phyloP scores from a whole-genome alignment of 805 yeast species.

The Cyberlindnera galapagoensis region DNA sequence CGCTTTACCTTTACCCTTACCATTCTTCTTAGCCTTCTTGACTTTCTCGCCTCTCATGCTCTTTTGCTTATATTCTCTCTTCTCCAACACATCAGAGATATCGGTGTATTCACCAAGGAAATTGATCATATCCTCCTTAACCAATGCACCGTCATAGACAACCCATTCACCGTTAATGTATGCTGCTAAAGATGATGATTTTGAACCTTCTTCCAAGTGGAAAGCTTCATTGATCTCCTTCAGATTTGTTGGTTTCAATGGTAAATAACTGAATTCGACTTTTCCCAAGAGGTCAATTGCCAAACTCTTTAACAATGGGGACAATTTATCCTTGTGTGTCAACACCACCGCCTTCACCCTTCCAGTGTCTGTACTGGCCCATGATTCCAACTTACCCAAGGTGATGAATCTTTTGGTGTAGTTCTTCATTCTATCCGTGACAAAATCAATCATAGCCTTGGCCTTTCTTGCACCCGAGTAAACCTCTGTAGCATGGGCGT shows the following conservation, averaged over 20 bases:
- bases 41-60: conserved; percentile 19
- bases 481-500: conserved; percentile 44
- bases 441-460: conserved; percentile 46
- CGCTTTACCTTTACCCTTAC: not conserved
- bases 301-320: conserved; percentile 55
- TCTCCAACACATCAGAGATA: conserved; percentile 6
- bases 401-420: conserved; percentile 49
- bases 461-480: conserved; percentile 58
- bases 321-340: conserved; percentile 40
- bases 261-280: conserved; percentile 41
- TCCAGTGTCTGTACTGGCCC: conserved; percentile 11
- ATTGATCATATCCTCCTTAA: conserved; percentile 26
- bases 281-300: conserved; percentile 61
- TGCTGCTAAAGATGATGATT: conserved; percentile 10
- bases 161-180: conserved; percentile 11
- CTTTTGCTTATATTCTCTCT: conserved; percentile 13
- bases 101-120: conserved; percentile 29
- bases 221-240: conserved; percentile 12
- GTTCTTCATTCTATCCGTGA: conserved; percentile 55
- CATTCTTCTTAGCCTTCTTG: conserved; percentile 12
- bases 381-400: conserved; percentile 27
- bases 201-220: conserved; percentile 11
- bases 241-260: conserved; percentile 22
- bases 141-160: conserved; percentile 26
- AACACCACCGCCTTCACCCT: conserved; percentile 44